A percentile compares a stretch with the other conserved stretches of the same genome.
Evolutionary conservation across 1,284 basidiomycete species (phyloP).

Genomic region (Puccinia polysora): DNA sequence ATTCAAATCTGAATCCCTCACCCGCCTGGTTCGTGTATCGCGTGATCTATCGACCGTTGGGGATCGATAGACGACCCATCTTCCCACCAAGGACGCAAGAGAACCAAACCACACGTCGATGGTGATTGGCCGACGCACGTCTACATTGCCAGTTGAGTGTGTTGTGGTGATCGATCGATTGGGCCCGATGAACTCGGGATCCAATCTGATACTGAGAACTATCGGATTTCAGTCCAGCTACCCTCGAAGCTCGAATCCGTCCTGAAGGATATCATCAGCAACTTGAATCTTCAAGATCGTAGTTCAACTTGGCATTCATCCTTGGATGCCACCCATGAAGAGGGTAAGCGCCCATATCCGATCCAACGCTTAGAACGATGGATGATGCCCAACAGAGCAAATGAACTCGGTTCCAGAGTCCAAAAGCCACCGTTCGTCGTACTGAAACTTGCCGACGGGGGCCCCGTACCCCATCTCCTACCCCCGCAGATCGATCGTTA

Average conservation of each 20-base stretch:
- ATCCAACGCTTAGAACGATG: not conserved
- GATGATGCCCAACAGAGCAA: not conserved
- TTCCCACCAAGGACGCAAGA: constrained; percentile 68
- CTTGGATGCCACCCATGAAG: not conserved
- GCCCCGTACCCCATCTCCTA: no score
- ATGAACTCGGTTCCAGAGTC: not conserved
- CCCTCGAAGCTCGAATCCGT: not conserved
- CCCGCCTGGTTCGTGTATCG: no score
- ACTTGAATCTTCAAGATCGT: not conserved
- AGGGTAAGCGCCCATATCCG: not conserved
- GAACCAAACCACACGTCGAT: constrained; percentile 67
- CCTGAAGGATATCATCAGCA: not conserved
- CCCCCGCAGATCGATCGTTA: not conserved
- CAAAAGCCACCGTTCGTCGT: no score
- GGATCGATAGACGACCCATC: constrained; percentile 69
- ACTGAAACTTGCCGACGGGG: no score
- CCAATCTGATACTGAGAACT: not conserved
- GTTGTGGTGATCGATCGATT: not conserved
- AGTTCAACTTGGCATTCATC: constrained; percentile 8
- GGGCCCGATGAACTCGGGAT: not conserved
- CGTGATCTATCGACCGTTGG: no score
- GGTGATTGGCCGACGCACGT: constrained; percentile 73
- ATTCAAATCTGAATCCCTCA: no score
- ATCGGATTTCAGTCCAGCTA: not conserved
- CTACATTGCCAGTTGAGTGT: constrained; percentile 57